Conservation (phyloP, 805 yeast species). For the Myxozyma vanderwaltii region DNA sequence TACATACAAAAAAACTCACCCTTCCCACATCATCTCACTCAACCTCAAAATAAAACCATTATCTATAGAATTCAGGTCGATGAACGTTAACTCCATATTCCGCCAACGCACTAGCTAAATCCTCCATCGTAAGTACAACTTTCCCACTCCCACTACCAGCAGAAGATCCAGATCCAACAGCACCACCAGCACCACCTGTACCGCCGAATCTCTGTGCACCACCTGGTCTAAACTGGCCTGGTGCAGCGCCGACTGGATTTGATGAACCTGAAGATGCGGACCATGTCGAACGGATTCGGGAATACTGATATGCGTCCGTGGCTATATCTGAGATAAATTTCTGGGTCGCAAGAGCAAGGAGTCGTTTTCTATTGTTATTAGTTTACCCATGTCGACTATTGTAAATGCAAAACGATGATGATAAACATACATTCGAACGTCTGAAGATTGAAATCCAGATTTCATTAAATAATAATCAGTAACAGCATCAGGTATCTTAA, state of each 20-base stretch:
- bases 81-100: conserved; percentile 90
- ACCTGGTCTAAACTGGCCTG: conserved; percentile 28
- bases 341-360: conserved; percentile 93
- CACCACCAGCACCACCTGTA: conserved; percentile 39
- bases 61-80: conserved; percentile 93
- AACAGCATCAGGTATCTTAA: conserved; percentile 76
- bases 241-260: conserved; percentile 66
- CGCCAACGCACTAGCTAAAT: conserved; percentile 84
- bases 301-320: conserved; percentile 93
- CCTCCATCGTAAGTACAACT: conserved; percentile 89
- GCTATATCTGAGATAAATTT: conserved; percentile 93
- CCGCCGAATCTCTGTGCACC: conserved; percentile 44
- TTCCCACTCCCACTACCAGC: conserved; percentile 54
- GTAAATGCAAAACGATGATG: background rate
- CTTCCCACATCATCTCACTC: too few species aligned
- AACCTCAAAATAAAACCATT: conserved; percentile 11
- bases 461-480: conserved; percentile 80
- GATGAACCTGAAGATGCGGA: conserved; percentile 64
- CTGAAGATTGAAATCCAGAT: conserved; percentile 81
- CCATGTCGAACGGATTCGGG: conserved; percentile 84
- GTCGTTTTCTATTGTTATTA: conserved; percentile 53
- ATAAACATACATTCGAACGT: conserved; percentile 56
- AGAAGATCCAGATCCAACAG: conserved; percentile 42
- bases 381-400: conserved; percentile 24
- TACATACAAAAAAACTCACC: too few species aligned